Evolutionary conservation across 225 moss, liverwort and hornwort genomes (phyloP).

Genomic region (Straminergon stramineum): DNA sequence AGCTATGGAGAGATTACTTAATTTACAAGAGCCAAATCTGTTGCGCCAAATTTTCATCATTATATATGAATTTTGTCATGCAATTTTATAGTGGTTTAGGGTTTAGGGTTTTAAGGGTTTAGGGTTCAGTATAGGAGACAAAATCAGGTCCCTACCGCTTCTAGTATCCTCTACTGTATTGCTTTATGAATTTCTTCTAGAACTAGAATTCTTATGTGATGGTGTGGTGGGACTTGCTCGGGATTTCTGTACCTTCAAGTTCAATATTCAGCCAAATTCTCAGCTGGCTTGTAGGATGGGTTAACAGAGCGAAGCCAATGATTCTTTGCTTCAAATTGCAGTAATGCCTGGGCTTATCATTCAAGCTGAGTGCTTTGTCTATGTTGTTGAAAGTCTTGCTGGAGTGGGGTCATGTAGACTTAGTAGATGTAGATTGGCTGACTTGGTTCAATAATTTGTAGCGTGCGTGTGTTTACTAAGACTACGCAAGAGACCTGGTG

Average conservation of each 20-base stretch:
- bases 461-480: not conserved
- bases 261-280: not conserved
- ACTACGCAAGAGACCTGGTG: not conserved
- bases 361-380: not conserved
- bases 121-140: not conserved
- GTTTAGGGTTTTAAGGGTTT: not conserved
- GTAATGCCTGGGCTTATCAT: not conserved
- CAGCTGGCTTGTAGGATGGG: not conserved
- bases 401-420: not conserved
- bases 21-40: not conserved
- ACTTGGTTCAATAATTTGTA: not conserved
- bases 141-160: not conserved
- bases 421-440: not conserved
- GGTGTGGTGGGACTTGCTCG: not conserved
- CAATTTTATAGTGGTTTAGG: not conserved
- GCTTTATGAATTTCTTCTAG: not conserved
- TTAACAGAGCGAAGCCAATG: not conserved
- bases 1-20: not conserved
- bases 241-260: not conserved
- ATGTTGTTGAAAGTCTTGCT: not conserved
- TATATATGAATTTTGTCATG: not conserved
- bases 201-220: not conserved
- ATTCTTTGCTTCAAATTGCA: not conserved
- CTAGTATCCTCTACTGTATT: not conserved
- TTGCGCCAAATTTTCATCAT: not conserved